Evolutionary conservation across 768 basidiomycete genomes (phyloP).

Genomic region (Termitomyces sp.): DNA sequence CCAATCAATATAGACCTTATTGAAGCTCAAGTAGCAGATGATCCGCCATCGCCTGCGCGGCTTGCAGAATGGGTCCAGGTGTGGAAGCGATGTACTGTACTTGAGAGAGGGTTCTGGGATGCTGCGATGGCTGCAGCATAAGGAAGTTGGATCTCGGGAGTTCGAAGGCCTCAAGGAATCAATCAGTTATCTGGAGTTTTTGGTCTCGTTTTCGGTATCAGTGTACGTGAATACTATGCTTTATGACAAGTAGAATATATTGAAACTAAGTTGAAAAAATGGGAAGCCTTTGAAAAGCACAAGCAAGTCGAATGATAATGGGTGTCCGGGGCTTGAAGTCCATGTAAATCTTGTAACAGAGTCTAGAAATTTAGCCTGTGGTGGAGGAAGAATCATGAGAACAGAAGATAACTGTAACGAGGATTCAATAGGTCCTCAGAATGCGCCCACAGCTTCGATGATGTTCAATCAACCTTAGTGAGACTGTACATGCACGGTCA

Average conservation of each 20-base stretch:
- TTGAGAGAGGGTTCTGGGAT: conserved; percentile 92
- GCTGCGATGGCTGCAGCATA: conserved; percentile 36
- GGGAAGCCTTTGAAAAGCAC: too few species aligned
- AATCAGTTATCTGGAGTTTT: not conserved
- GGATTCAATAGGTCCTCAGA: too few species aligned
- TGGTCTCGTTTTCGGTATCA: not conserved
- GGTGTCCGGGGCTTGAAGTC: too few species aligned
- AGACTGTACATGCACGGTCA: too few species aligned
- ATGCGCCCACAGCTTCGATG: too few species aligned
- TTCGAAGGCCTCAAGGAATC: not conserved
- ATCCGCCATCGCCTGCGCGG: conserved; percentile 61
- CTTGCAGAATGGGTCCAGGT: conserved; percentile 66
- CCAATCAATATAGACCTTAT: conserved; percentile 53
- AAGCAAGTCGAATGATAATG: too few species aligned
- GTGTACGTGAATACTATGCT: not conserved
- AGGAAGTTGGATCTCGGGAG: not conserved
- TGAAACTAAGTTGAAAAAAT: too few species aligned
- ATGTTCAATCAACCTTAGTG: too few species aligned
- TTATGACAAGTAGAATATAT: not conserved
- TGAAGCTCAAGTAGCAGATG: conserved; percentile 58
- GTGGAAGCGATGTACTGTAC: conserved; percentile 71
- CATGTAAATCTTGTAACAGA: too few species aligned
- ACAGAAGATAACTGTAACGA: too few species aligned
- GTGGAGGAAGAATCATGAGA: too few species aligned
- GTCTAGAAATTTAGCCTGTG: too few species aligned